Base-by-base conservation (phyloP, 768 basidiomycete genomes). In the Lepiota venenata region DNA sequence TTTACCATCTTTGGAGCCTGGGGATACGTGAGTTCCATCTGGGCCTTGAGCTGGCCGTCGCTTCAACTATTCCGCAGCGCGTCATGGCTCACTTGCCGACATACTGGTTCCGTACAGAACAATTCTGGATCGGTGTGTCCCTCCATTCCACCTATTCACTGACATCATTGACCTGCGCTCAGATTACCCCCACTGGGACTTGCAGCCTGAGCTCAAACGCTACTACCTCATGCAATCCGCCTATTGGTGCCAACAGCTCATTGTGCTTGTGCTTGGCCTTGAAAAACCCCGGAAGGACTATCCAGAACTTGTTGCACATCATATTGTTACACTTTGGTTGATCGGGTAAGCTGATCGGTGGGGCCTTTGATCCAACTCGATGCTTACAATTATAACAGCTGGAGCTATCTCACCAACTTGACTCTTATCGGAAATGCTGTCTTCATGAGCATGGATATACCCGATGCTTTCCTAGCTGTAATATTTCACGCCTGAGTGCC, bases 241-340 rank as follows among this genome's bases (percentile, higher is more conserved):
- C 2, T 98, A 97, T 69, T 98, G 97, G 97, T 80, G 84, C 44
- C 95, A 98, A 64, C 94, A 99, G 67, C 78, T 95, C 56, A 70
- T 98, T 16, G 85, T 99, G 15, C 79, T 98, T 7, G 72, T 88
- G 2, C 79, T 95, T 11, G 75, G 85, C 43, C 79, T 99, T 12
- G 97, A 99, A 71, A 98, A 97, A 67, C 96, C 97, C 0, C 82
- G 97, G 47, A 93, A 90, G 67, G 97, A 99, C 67, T 93, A 87
- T 66, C 61, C 67, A 16, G 96, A 98, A 68, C 83, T 98, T 14
- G 81, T 97, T 16, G 80, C 80, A 0, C 97, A 99, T 66, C 97
- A 99, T 66, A 62, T 94, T 40, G 92, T 98, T 48, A 98, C 97
- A 0, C 76, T 98, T 11, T 99, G 94, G 93, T 78, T 98, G 21